Percentiles rank a stretch among this genome's conserved stretches.
These are phyloP conservation scores for Tirmania nivea DNA, from an alignment of 495 filamentous ascomycete species.

Conservation along the genomic window DNA sequence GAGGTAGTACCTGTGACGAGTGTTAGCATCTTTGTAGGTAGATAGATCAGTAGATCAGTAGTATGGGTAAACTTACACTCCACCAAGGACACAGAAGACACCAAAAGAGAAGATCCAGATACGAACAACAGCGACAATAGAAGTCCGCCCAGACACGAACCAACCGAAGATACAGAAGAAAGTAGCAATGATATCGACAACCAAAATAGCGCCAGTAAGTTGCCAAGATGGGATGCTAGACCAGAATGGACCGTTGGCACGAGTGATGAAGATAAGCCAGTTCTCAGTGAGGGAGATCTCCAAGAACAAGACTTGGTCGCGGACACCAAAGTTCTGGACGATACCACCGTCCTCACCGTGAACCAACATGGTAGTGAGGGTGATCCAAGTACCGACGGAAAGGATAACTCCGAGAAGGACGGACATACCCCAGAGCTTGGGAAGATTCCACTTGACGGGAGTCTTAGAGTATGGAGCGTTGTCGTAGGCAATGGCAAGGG, in stretches of 20 bases:
- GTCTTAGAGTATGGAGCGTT: constrained; percentile 69
- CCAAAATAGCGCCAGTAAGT: constrained; percentile 47
- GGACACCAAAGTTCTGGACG: constrained; percentile 64
- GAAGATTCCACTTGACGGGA: constrained; percentile 86
- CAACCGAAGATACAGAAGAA: constrained; percentile 66
- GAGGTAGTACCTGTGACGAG: constrained; percentile 39
- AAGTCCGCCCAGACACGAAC: constrained; percentile 44
- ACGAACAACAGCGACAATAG: constrained; percentile 58
- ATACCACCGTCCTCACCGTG: constrained; percentile 50
- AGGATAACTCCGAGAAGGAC: constrained; percentile 61
- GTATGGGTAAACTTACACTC: constrained; percentile 19
- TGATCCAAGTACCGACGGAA: constrained; percentile 65
- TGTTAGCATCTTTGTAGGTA: constrained; percentile 6
- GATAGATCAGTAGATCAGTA: constrained; percentile 19
- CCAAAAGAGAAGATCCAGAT: constrained; percentile 81
- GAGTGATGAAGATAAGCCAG: constrained; percentile 92
- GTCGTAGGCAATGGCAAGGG: constrained; percentile 81
- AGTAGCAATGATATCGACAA: constrained; percentile 64
- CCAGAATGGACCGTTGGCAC: constrained; percentile 73
- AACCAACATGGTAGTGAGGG: constrained; percentile 54
- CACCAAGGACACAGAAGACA: constrained; percentile 49
- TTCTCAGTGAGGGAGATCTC: constrained; percentile 82
- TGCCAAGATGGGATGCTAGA: constrained; percentile 66
- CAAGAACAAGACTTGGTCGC: constrained; percentile 68
- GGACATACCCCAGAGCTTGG: constrained; percentile 81